Evolutionary conservation across 2,329 filamentous ascomycete genomes (phyloP).

Genomic region (Clonostachys chloroleuca): DNA sequence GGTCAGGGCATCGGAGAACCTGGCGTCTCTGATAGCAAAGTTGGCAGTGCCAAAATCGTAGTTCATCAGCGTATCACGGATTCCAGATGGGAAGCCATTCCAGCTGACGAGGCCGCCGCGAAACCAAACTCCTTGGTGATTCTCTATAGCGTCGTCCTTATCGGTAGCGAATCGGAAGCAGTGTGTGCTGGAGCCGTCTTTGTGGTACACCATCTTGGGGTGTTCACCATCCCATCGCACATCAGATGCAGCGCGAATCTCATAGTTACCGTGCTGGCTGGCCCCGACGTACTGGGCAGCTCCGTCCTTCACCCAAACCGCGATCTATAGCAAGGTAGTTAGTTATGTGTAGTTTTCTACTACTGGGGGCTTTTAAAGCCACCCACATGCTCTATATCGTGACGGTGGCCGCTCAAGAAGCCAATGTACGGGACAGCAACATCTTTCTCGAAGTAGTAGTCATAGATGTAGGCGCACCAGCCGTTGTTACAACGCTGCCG

Average conservation of each 20-base stretch:
- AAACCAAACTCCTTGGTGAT: constrained; percentile 25
- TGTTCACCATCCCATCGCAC: constrained; percentile 20
- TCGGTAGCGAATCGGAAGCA: constrained; percentile 23
- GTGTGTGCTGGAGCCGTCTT: constrained; percentile 24
- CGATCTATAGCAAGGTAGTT: constrained; percentile 6
- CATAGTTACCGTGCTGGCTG: constrained; percentile 23
- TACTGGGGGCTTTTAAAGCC: not conserved
- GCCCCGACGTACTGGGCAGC: constrained; percentile 17
- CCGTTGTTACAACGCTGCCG: constrained; percentile 34
- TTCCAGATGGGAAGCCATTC: constrained; percentile 19
- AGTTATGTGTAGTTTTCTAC: not conserved
- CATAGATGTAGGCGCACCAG: constrained; percentile 36
- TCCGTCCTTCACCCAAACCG: constrained; percentile 19
- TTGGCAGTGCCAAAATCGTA: constrained; percentile 7
- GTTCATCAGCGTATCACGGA: constrained; percentile 1
- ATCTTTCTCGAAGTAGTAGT: constrained; percentile 40
- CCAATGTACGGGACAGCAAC: not conserved
- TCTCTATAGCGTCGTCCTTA: constrained; percentile 19
- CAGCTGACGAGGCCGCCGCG: constrained; percentile 19
- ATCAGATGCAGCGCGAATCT: constrained; percentile 11
- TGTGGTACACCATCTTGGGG: constrained; percentile 31
- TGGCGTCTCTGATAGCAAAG: constrained; percentile 4
- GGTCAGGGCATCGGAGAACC: constrained; percentile 1
- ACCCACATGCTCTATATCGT: constrained; percentile 28
- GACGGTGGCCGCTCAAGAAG: constrained; percentile 22